Evolutionary conservation across 2,329 filamentous ascomycete species (phyloP).

Genomic region (Cytospora schulzeri): DNA sequence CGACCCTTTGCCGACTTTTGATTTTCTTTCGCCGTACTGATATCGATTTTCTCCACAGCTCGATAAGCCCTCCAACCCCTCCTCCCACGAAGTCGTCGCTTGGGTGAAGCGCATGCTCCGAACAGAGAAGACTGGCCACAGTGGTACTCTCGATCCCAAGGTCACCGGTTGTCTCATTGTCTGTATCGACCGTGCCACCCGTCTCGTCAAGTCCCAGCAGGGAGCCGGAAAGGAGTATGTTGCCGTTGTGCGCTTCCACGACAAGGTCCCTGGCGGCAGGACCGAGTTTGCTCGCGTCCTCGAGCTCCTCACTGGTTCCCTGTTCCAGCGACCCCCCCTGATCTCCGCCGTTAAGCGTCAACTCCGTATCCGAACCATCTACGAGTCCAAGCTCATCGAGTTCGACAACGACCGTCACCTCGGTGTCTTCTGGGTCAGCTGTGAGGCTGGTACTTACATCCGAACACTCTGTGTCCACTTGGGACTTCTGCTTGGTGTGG

Average conservation of each 20-base stretch:
- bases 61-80: conserved; percentile 96
- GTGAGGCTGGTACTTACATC: conserved; percentile 98
- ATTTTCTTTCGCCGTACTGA: background rate
- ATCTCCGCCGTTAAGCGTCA: conserved; percentile 99
- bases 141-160: conserved; percentile 96
- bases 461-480: conserved; percentile 96
- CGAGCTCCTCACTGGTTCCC: conserved; percentile 92
- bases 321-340: conserved; percentile 95
- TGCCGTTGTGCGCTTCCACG: conserved; percentile 90
- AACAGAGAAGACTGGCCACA: conserved; percentile 96
- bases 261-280: conserved; percentile 91
- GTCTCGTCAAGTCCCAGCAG: conserved; percentile 98
- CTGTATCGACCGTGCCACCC: conserved; percentile 93
- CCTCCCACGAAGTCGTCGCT: conserved; percentile 96
- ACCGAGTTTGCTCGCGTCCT: conserved; percentile 90
- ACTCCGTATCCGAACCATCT: conserved; percentile 95
- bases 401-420: conserved; percentile 98
- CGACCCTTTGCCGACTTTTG: background rate
- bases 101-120: conserved; percentile 98
- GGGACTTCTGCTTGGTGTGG: conserved; percentile 50
- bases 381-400: conserved; percentile 95
- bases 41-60: conserved; percentile 12
- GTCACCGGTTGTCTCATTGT: conserved; percentile 95
- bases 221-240: conserved; percentile 99
- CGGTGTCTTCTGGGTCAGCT: conserved; percentile 98